phyloP scores from a whole-genome alignment of 2,329 filamentous ascomycete species.

The Blumeria hordei region DNA sequence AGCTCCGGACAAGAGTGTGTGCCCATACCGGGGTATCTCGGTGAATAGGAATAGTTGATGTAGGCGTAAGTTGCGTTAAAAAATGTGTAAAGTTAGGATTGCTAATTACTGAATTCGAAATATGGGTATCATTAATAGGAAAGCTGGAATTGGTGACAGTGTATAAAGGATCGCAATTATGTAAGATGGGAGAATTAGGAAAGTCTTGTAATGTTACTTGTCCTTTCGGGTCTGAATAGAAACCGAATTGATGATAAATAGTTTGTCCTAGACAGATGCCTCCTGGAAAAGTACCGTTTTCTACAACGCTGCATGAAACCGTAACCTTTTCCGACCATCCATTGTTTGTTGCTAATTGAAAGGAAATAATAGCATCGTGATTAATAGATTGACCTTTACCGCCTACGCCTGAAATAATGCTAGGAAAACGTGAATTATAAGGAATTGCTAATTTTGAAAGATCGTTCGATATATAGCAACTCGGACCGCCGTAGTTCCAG shows the following conservation, averaged over 20 bases:
- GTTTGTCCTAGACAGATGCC: background rate
- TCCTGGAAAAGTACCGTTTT: background rate
- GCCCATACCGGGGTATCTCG: background rate
- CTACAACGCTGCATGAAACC: background rate
- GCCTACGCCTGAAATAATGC: background rate
- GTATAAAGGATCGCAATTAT: background rate
- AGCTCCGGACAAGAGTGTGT: too few relatives aligned
- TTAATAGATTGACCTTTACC: background rate
- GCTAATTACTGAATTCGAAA: background rate
- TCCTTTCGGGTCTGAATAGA: background rate
- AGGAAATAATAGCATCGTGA: background rate
- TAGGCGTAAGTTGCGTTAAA: too few relatives aligned
- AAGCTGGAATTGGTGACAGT: too few relatives aligned
- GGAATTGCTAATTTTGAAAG: background rate
- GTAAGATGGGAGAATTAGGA: background rate
- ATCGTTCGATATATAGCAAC: background rate
- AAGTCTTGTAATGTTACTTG: background rate
- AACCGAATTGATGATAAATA: background rate
- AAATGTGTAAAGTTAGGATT: background rate
- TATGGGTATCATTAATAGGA: too few relatives aligned
- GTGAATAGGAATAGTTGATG: background rate
- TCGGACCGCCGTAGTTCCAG: background rate
- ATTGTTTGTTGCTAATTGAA: background rate
- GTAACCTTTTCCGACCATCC: background rate
- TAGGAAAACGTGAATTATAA: background rate